These are phyloP conservation scores for Fusarium drepaniforme DNA, from an alignment of 2,329 filamentous ascomycete genomes.

Conservation along the genomic window DNA sequence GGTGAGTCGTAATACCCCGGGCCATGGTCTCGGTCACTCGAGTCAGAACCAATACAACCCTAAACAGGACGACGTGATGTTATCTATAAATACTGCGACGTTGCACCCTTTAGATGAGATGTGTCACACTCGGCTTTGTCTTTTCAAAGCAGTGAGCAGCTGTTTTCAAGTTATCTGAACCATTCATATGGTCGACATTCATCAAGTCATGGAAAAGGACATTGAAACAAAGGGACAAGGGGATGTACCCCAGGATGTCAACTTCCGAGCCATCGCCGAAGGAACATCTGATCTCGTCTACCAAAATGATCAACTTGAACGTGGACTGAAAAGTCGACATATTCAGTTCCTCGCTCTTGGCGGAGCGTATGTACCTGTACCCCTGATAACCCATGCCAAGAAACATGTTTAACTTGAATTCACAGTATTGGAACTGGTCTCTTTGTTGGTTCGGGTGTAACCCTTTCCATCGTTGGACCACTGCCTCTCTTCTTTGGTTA, in stretches of 20 bases:
- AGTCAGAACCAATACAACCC: background rate
- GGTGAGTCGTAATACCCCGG: background rate
- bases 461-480: slow-evolving; percentile 21
- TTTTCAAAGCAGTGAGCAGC: background rate
- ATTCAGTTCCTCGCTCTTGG: slow-evolving; percentile 69
- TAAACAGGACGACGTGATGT: background rate
- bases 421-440: slow-evolving; percentile 25
- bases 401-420: background rate
- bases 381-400: background rate
- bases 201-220: background rate
- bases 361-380: background rate
- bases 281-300: background rate
- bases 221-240: background rate
- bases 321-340: slow-evolving; percentile 65
- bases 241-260: background rate
- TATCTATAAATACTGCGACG: slow-evolving; percentile 1
- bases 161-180: background rate
- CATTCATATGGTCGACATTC: background rate
- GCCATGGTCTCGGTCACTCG: background rate
- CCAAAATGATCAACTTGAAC: slow-evolving; percentile 6
- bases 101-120: background rate
- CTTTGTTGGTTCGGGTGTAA: slow-evolving; percentile 25
- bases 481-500: slow-evolving; percentile 25
- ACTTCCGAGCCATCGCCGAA: slow-evolving; percentile 7
- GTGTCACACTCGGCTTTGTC: background rate